Base-by-base conservation (phyloP, 1,284 basidiomycete genomes). In the Butyriboletus pseudospeciosus region DNA sequence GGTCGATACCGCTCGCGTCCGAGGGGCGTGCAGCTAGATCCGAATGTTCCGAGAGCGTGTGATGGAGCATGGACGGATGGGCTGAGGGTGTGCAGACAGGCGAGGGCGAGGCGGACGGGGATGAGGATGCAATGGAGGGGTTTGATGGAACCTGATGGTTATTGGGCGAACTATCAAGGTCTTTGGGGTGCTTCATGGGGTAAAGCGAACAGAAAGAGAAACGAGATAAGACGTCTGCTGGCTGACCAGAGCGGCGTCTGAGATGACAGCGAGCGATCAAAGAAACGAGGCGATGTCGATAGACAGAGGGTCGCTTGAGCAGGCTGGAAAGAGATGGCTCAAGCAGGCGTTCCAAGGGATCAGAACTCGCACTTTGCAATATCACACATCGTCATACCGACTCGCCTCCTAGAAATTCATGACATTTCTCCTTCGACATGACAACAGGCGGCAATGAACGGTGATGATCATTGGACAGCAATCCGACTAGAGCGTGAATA, bases 81-180 rank as follows among this genome's bases (percentile, higher is more conserved):
- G 54, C 47, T 30, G 62, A 61, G 54, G 64, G 60, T 5, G 61
- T 55, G 30, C 17, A n/a, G 55, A 20, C 36, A 35, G 49, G 51
- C n/a, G 45, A 37, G 25, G 51, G 53, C 23, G 49, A 47, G 14
- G 46, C 35, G 51, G 47, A 48, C 16, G 26, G 35, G 36, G 58
- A 35, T 36, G 36, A 28, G 64, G 63, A 51, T 43, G 41, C 50
- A 42, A 56, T 55, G 38, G 65, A 57, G 46, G 61, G 54, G n/a
- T 59, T 68, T 58, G 58, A 57, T 40, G 34, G 10, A 32, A 42
- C 32, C 10, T 34, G 43, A 20, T 47, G 39, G 8, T 44, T 49
- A 13, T 57, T 36, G 3, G 37, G 14, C 26, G 42, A 75, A 76
- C 77, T 79, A 80, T 83, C 79, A 77, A 80, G 79, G 69, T 72